A percentile compares a stretch with the other conserved stretches of the same genome.
phyloP scores from a whole-genome alignment of 108 stramenopile species.

The Nannochloropsis gaditana region DNA sequence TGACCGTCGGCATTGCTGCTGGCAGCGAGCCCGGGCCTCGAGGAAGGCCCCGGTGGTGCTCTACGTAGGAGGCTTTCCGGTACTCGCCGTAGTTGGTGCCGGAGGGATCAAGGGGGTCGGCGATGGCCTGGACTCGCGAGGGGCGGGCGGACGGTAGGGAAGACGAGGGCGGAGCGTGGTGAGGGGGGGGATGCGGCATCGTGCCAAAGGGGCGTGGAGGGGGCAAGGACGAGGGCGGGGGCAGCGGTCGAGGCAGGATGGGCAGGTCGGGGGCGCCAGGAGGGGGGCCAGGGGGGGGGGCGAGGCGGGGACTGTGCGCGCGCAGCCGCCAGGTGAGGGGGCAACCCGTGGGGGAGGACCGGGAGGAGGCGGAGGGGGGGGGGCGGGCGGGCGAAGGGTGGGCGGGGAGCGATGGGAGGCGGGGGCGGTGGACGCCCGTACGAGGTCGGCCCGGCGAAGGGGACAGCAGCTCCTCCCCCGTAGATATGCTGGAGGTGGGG shows the following conservation, averaged over 20 bases:
- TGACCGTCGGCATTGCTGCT: neutral
- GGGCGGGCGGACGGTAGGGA: neutral
- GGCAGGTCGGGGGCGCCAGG: neutral
- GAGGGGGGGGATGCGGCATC: neutral
- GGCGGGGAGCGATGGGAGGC: neutral
- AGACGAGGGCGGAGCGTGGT: neutral
- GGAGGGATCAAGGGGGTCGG: constrained; percentile 8
- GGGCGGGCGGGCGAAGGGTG: neutral
- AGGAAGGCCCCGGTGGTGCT: neutral
- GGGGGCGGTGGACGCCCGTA: neutral
- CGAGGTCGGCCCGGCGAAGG: neutral
- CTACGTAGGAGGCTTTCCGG: neutral
- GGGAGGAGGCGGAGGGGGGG: neutral
- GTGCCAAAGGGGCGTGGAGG: neutral
- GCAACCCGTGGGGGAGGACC: neutral
- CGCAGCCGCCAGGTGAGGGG: neutral
- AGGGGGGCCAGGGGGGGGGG: constrained; percentile 1
- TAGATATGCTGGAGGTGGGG: neutral
- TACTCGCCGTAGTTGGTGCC: neutral
- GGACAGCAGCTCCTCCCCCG: neutral
- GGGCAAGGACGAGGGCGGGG: neutral
- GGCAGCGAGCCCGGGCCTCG: neutral
- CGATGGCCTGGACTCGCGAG: neutral
- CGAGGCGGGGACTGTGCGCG: neutral
- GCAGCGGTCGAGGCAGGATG: neutral